Evolutionary conservation across 192 early-diverging fungal species (phyloP), one percentile per base, ranked within the genome.

Genomic region (Tieghemiomyces parasiticus): DNA sequence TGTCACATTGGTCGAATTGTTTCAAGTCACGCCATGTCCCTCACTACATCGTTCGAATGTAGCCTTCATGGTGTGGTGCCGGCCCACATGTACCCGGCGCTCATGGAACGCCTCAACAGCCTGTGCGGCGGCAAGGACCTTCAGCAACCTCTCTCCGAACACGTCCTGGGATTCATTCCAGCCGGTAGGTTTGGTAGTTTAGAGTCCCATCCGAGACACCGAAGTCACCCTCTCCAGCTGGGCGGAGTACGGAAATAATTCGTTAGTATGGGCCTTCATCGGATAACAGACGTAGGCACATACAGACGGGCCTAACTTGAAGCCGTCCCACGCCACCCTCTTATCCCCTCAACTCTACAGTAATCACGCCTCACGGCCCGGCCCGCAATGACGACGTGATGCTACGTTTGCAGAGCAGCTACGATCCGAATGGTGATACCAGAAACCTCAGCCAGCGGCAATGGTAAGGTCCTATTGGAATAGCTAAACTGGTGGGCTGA

Each of bases 361-460:
- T n/a, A n/a, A n/a, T n/a, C 60, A 88, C 86, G 32, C 78, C 82
- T 0, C 63, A 74, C 38, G 88, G 88, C 51, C 83, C 83, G 46
- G 65, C 70, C 30, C 72, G 88, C 35, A 82, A 86, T 56, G 84
- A 88, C 35, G 87, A 91, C 73, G 74, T 84, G 35, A 67, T 82
- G 26, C 67, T 89, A 34, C 72, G 84, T 38, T 66, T 89, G 46
- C 60, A 71, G 45, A 73, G 75, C 63, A 63, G 70, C 56, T 59
- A 73, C 38, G 64, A 74, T 69, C 22, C 16, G 8, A 47, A 19
- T 1, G 16, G 26, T 8, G 55, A 62, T 45, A 61, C 69, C 53
- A 72, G 60, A 59, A 69, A 56, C 44, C 63, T 61, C 47, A 71
- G 35, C 25, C 48, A 55, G 59, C 65, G 65, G 64, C 65, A 71